Conservation (phyloP, 176 grass and related monocot genomes). For the Elaeis guineensis region DNA sequence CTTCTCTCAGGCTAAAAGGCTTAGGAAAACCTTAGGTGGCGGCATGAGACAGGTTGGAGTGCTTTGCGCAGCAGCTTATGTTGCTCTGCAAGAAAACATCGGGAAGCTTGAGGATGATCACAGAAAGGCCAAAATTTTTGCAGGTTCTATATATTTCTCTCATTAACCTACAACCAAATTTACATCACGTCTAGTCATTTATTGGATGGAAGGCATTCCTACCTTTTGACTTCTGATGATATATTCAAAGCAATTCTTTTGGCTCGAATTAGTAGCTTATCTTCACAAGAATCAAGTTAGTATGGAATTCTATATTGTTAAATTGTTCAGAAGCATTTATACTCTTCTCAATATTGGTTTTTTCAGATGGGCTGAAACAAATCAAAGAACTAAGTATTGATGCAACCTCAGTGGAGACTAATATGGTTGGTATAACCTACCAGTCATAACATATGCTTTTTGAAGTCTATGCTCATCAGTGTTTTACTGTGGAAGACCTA, state of each 20-base stretch:
- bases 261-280: too few relatives aligned
- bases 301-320: too few relatives aligned
- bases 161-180: not conserved
- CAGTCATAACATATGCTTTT: not conserved
- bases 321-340: too few relatives aligned
- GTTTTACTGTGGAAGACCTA: too few relatives aligned
- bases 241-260: too few relatives aligned
- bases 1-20: conserved; percentile 53
- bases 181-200: not conserved
- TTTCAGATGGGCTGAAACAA: conserved; percentile 70
- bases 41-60: conserved; percentile 96
- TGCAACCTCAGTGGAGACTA: conserved; percentile 55
- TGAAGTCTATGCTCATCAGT: too few relatives aligned
- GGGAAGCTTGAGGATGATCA: conserved; percentile 78
- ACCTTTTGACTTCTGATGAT: too few relatives aligned
- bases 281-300: too few relatives aligned
- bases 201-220: not conserved
- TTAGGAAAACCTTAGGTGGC: conserved; percentile 93
- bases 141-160: conserved; percentile 33
- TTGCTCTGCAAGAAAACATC: conserved; percentile 61
- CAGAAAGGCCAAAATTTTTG: conserved; percentile 65
- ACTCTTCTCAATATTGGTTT: not conserved
- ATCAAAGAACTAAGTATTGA: conserved; percentile 56
- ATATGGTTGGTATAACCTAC: conserved; percentile 45
- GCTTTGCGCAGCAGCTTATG: conserved; percentile 75